Conservation (phyloP, 2,329 filamentous ascomycete genomes). For the Xylaria sp. region DNA sequence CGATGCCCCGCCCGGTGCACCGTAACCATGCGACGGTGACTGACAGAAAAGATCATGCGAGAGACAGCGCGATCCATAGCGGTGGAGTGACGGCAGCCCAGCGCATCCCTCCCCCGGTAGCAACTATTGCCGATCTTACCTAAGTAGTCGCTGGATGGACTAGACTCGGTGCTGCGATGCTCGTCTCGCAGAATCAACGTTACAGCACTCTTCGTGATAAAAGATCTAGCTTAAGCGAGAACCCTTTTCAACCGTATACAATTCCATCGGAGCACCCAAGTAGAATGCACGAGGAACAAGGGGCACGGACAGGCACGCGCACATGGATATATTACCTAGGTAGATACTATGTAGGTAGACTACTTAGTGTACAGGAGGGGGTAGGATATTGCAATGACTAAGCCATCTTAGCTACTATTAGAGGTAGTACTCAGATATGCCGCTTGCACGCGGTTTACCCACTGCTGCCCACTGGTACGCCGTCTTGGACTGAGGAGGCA, state of each 20-base stretch:
- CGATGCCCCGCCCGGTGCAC: constrained; percentile 17
- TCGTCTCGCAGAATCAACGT: neutral
- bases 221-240: neutral
- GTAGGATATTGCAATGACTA: neutral
- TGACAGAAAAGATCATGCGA: constrained; percentile 22
- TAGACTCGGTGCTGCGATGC: neutral
- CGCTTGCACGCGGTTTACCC: too few species aligned
- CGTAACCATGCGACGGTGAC: constrained; percentile 26
- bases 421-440: neutral
- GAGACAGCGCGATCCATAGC: constrained; percentile 10
- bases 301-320: too few species aligned
- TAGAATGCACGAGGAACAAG: too few species aligned
- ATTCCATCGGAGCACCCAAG: neutral
- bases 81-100: neutral
- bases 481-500: too few species aligned
- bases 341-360: too few species aligned
- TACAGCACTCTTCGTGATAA: neutral
- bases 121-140: constrained; percentile 14
- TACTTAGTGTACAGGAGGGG: too few species aligned
- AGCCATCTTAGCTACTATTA: neutral
- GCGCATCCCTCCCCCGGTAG: neutral
- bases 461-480: too few species aligned
- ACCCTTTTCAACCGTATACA: neutral
- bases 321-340: neutral
- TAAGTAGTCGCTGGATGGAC: neutral